Percentiles rank a stretch among this genome's conserved stretches.
phyloP scores from a whole-genome alignment of 1,284 basidiomycete species.

The Puccinia hordei region DNA sequence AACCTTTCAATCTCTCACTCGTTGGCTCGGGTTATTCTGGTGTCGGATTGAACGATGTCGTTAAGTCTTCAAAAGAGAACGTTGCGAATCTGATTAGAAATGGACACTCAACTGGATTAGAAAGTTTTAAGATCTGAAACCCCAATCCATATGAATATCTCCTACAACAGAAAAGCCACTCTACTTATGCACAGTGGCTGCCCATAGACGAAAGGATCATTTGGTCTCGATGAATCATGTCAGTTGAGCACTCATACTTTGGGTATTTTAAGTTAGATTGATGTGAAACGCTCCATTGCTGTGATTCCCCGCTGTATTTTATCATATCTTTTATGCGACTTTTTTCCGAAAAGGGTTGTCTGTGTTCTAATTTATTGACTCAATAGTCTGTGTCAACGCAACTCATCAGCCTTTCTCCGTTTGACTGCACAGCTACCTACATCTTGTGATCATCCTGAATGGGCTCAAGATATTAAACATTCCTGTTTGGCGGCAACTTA shows the following conservation, averaged over 20 bases:
- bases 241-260: too few species aligned
- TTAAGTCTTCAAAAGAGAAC: slow-evolving; percentile 63
- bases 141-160: not conserved
- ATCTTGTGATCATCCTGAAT: too few species aligned
- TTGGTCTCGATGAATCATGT: too few species aligned
- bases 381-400: not conserved
- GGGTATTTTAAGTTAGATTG: too few species aligned
- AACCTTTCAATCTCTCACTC: slow-evolving; percentile 68
- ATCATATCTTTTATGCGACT: too few species aligned
- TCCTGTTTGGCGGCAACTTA: too few species aligned
- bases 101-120: slow-evolving; percentile 40
- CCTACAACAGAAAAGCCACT: not conserved
- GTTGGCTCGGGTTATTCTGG: slow-evolving; percentile 84
- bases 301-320: too few species aligned
- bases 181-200: not conserved
- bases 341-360: too few species aligned
- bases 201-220: too few species aligned
- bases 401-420: not conserved
- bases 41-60: slow-evolving; percentile 86
- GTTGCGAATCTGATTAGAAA: slow-evolving; percentile 63
- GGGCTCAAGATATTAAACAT: too few species aligned
- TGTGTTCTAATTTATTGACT: not conserved
- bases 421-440: too few species aligned
- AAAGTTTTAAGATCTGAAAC: slow-evolving; percentile 30
- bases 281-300: too few species aligned